Evolutionary conservation across 495 filamentous ascomycete species (phyloP), one percentile per base, ranked within the genome.

Genomic region (Aspergillus carlsbadensis): DNA sequence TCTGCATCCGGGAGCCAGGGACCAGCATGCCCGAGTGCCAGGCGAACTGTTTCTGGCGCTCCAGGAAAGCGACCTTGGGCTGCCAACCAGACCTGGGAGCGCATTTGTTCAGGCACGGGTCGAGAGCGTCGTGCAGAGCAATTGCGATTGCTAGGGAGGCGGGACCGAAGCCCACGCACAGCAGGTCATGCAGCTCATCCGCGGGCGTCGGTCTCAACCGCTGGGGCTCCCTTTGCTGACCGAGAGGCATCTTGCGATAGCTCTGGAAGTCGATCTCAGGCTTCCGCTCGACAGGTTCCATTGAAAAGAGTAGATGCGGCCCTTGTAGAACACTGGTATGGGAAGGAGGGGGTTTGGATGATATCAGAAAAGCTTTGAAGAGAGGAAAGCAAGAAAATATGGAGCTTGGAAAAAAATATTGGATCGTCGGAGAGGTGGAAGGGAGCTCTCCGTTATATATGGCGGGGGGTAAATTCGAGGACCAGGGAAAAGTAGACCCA

Each of bases 21-120:
- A 98, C 82, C 52, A 96, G 81, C 93, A 98, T 98, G 34, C 93
- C 93, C 3, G 87, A 84, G 69, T 98, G 93, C 93, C 93, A 97
- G 46, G 85, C 82, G 63, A 97, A 98, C 39, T 82, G 74, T 20
- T 78, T 64, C 73, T 98, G 93, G 57, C 87, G 86, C 74, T 97
- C 93, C 18, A 97, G 69, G 72, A 96, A 97, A 37, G 86, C 77
- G 4, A 93, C 85, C 62, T 87, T 90, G 29, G 88, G 90, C 37
- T 64, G 60, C 47, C 67, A 70, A 60, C 57, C 55, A 20, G 67
- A 39, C 36, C 41, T 58, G 36, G 56, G 15, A 61, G 65, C 51
- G 56, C 59, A 20, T 66, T 66, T 47, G 61, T 54, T 66, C 44
- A 68, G 56, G 51, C 75, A 42, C 37, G 72, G 66, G 52, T 80